Evolutionary conservation across 495 filamentous ascomycete genomes (phyloP).

Genomic region (Aspergillus hancockii): DNA sequence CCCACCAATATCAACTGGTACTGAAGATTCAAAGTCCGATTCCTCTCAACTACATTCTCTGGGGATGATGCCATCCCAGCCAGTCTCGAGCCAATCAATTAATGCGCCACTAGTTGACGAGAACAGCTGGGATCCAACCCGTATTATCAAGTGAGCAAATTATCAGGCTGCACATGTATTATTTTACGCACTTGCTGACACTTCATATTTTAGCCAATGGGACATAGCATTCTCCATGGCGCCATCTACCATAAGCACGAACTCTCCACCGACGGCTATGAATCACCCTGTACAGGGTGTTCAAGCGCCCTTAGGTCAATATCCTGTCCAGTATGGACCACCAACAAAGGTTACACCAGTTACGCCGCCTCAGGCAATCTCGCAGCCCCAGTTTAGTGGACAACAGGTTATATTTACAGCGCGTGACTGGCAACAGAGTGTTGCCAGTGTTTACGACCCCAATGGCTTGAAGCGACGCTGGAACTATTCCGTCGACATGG

Average conservation of each 20-base stretch:
- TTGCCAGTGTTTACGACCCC: conserved; percentile 82
- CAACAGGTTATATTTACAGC: conserved; percentile 78
- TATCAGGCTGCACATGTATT: neutral
- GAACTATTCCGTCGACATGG: conserved; percentile 48
- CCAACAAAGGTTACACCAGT: conserved; percentile 36
- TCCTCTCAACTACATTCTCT: conserved; percentile 76
- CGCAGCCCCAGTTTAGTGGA: conserved; percentile 55
- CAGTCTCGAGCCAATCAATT: conserved; percentile 47
- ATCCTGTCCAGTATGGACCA: conserved; percentile 41
- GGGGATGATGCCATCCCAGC: conserved; percentile 65
- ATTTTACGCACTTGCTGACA: conserved; percentile 28
- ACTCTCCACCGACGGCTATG: conserved; percentile 49
- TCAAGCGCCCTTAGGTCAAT: conserved; percentile 34
- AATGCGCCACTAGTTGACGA: conserved; percentile 64
- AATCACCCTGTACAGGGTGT: conserved; percentile 35
- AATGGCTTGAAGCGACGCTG: conserved; percentile 75
- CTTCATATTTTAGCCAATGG: conserved; percentile 66
- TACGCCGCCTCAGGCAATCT: conserved; percentile 47
- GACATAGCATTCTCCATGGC: conserved; percentile 83
- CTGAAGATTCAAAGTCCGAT: conserved; percentile 77
- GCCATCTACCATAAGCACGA: conserved; percentile 45
- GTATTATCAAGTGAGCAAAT: conserved; percentile 83
- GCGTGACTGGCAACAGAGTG: conserved; percentile 94
- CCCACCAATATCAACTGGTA: conserved; percentile 75
- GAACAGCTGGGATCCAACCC: conserved; percentile 84